Evolutionary conservation across 2,329 filamentous ascomycete species (phyloP).

Genomic region (Gremmenia infestans): DNA sequence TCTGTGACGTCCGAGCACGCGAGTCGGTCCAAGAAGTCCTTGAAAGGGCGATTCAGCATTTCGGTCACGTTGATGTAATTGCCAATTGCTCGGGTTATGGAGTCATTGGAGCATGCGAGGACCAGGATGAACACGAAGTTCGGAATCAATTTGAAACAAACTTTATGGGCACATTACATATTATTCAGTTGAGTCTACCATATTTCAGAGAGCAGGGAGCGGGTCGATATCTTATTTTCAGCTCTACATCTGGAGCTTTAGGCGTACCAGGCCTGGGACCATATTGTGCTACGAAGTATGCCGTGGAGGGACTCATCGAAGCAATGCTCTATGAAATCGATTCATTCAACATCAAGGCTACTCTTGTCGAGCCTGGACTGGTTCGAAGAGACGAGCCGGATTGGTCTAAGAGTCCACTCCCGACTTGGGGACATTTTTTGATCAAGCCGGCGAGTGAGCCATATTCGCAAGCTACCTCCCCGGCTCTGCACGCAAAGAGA

Average conservation of each 20-base stretch:
- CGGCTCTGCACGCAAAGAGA: constrained; percentile 80
- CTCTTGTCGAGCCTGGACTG: constrained; percentile 85
- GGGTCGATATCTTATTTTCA: constrained; percentile 91
- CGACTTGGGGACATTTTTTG: constrained; percentile 86
- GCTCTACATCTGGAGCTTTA: constrained; percentile 84
- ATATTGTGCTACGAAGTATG: constrained; percentile 96
- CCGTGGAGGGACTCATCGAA: constrained; percentile 91
- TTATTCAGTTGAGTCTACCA: constrained; percentile 81
- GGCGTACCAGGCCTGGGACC: constrained; percentile 89
- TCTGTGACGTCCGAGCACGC: constrained; percentile 84
- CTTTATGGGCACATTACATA: constrained; percentile 91
- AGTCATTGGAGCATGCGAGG: constrained; percentile 91
- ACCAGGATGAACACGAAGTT: constrained; percentile 92
- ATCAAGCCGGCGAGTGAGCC: constrained; percentile 81
- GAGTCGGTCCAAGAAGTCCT: constrained; percentile 72
- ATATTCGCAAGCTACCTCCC: constrained; percentile 72
- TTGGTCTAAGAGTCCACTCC: constrained; percentile 48
- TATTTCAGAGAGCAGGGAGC: constrained; percentile 73
- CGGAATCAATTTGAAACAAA: constrained; percentile 97
- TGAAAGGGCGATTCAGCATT: constrained; percentile 64
- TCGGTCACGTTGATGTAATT: constrained; percentile 80
- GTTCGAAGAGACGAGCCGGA: constrained; percentile 80
- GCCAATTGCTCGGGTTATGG: constrained; percentile 94
- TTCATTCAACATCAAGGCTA: constrained; percentile 85
- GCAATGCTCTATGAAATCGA: constrained; percentile 96